These are phyloP conservation scores for Candida pini DNA, from an alignment of 805 yeast genomes.

Conservation along the genomic window DNA sequence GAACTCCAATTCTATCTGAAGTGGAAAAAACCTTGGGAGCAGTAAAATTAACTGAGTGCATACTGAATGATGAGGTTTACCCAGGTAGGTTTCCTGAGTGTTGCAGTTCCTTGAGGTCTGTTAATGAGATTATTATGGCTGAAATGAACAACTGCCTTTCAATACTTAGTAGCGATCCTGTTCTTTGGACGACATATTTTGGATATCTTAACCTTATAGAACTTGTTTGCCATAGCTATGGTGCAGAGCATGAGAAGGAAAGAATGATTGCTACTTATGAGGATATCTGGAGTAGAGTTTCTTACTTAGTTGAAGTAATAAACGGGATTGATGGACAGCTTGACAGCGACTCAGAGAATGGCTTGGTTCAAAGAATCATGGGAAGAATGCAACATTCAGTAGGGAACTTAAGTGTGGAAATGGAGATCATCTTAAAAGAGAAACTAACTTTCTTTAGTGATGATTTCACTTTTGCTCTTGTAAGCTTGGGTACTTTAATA, in stretches of 20 bases:
- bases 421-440: too few species aligned
- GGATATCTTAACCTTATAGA: conserved; percentile 16
- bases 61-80: conserved; percentile 4
- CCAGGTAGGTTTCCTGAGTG: conserved; percentile 3
- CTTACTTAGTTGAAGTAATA: conserved; percentile 4
- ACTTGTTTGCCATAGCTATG: conserved; percentile 15
- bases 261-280: conserved; percentile 9
- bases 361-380: too few species aligned
- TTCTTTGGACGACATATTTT: conserved; percentile 20
- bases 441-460: too few species aligned
- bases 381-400: too few species aligned
- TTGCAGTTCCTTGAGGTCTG: conserved; percentile 2
- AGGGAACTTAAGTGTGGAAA: too few species aligned
- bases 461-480: too few species aligned
- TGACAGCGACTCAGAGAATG: too few species aligned
- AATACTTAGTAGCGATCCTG: conserved; percentile 10
- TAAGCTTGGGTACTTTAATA: too few species aligned
- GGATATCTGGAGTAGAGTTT: conserved; percentile 7
- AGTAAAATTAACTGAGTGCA: conserved; percentile 11
- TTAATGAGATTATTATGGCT: neutral
- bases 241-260: conserved; percentile 11
- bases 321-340: too few species aligned
- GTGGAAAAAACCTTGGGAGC: conserved; percentile 7
- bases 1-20: conserved; percentile 5
- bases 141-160: conserved; percentile 7